Evolutionary conservation across 2,329 filamentous ascomycete genomes (phyloP).

Genomic region (Aspergillus calidoustus): DNA sequence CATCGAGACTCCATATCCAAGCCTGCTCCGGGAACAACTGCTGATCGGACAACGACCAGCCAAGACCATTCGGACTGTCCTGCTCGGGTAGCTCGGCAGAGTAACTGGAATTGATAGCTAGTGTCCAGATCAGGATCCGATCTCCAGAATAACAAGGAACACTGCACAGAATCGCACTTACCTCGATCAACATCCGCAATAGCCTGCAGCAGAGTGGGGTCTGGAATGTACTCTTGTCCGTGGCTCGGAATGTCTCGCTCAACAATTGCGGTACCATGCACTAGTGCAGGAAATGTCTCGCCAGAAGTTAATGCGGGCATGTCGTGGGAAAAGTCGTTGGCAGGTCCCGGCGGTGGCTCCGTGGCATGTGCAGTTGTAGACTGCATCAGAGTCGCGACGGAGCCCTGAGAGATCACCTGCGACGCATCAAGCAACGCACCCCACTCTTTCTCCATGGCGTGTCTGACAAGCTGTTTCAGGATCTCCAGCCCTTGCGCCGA

Average conservation of each 20-base stretch:
- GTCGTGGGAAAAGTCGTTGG: no score
- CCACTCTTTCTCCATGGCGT: constrained; percentile 31
- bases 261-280: no score
- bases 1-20: constrained; percentile 31
- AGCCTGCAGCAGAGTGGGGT: no score
- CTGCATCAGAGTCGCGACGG: not conserved
- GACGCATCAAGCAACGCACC: constrained; percentile 22
- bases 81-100: not conserved
- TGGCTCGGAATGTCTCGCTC: no score
- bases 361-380: not conserved
- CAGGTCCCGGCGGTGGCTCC: not conserved
- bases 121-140: no score
- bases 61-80: constrained; percentile 3
- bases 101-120: not conserved
- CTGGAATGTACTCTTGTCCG: no score
- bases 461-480: constrained; percentile 22
- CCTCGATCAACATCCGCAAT: no score
- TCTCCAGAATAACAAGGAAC: no score
- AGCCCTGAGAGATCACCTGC: no score
- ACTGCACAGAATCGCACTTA: no score
- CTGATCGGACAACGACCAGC: not conserved
- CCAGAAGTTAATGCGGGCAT: no score
- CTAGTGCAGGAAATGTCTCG: no score
- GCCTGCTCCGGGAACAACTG: constrained; percentile 23
- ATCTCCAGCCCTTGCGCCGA: constrained; percentile 29